phyloP scores from a whole-genome alignment of 2,329 filamentous ascomycete genomes.

The Penicillium crustosum region DNA sequence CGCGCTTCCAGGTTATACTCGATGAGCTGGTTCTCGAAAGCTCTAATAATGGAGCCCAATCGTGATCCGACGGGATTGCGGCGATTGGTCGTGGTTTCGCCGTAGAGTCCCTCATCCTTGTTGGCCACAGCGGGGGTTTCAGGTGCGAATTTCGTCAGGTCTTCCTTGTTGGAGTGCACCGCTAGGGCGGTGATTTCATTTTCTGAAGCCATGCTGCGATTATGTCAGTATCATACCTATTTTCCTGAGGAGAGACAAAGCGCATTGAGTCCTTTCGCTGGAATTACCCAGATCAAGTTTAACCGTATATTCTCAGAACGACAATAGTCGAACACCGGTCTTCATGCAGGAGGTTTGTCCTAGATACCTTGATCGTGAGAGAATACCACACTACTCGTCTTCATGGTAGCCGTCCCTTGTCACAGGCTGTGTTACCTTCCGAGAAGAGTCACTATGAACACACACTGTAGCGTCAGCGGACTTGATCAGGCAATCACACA shows the following conservation, averaged over 20 bases:
- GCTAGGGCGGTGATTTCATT: slow-evolving; percentile 32
- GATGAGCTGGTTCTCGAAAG: slow-evolving; percentile 43
- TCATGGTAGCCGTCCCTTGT: slow-evolving; percentile 35
- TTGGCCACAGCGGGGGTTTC: slow-evolving; percentile 17
- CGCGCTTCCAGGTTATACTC: slow-evolving; percentile 56
- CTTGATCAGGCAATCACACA: not conserved
- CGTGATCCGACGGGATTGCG: slow-evolving; percentile 26
- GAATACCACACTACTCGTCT: slow-evolving; percentile 41
- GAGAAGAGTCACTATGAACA: slow-evolving; percentile 1
- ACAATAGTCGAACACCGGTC: slow-evolving; percentile 43
- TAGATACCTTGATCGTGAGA: slow-evolving; percentile 46
- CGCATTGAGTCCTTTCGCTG: slow-evolving; percentile 48
- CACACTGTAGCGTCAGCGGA: not conserved
- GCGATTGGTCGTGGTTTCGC: slow-evolving; percentile 12
- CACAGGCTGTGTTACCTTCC: slow-evolving; percentile 22
- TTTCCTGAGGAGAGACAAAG: slow-evolving; percentile 20
- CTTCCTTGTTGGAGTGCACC: slow-evolving; percentile 26
- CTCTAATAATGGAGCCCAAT: slow-evolving; percentile 32
- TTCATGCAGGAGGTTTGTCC: slow-evolving; percentile 40
- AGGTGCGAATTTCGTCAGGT: slow-evolving; percentile 8
- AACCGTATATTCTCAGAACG: slow-evolving; percentile 49
- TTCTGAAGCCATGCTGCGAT: slow-evolving; percentile 35
- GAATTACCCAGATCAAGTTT: slow-evolving; percentile 49
- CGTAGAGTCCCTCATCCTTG: slow-evolving; percentile 18
- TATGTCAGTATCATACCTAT: slow-evolving; percentile 22